Evolutionary conservation across 2,329 filamentous ascomycete species (phyloP).

Genomic region (Colletotrichum viniferum): DNA sequence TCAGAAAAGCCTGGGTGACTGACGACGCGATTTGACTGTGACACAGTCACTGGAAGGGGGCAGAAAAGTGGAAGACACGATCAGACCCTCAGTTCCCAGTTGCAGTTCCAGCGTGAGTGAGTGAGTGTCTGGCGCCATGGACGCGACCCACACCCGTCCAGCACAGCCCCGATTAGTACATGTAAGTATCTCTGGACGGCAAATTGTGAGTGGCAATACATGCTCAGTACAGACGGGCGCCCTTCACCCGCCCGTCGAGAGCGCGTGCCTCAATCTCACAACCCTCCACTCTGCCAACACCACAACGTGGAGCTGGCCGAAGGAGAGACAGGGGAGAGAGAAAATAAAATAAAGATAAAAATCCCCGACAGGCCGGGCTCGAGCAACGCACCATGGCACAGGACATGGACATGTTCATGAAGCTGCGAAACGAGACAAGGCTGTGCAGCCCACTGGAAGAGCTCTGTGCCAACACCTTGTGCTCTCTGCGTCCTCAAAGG

Average conservation of each 20-base stretch:
- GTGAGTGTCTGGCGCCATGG: background rate
- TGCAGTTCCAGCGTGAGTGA: background rate
- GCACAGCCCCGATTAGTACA: background rate
- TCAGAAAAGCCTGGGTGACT: background rate
- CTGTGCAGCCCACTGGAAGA: background rate
- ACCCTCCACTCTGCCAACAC: background rate
- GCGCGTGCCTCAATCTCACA: background rate
- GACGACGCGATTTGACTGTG: background rate
- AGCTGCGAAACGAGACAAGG: background rate
- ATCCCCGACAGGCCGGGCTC: conserved; percentile 14
- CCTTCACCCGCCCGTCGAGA: background rate
- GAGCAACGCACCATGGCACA: background rate
- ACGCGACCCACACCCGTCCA: background rate
- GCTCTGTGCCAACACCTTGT: background rate
- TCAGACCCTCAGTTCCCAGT: background rate
- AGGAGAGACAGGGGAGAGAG: background rate
- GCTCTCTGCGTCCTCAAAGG: background rate
- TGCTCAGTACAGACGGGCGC: background rate
- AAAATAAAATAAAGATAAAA: conserved; percentile 7
- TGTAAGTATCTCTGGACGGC: background rate
- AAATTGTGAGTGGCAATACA: background rate
- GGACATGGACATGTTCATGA: background rate
- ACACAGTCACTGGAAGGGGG: background rate
- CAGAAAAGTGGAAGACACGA: background rate
- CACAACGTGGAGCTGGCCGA: background rate